These are phyloP conservation scores for Xylaria digitata DNA, from an alignment of 2,329 filamentous ascomycete genomes.

Conservation along the genomic window DNA sequence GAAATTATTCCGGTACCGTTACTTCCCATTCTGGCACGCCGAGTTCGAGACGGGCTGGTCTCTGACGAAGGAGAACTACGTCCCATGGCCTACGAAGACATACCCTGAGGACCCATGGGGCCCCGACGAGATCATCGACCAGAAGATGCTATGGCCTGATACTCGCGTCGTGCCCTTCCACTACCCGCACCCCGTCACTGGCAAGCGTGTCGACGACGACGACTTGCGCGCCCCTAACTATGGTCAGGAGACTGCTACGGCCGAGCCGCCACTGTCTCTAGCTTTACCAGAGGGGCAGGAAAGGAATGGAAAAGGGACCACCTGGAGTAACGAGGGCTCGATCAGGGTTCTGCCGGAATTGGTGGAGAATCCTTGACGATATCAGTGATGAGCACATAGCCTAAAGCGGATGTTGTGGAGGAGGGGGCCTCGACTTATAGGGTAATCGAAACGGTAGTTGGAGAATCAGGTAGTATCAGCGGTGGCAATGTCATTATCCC, in stretches of 20 bases:
- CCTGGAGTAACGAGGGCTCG: conserved; percentile 48
- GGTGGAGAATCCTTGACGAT: conserved; percentile 47
- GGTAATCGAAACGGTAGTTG: conserved; percentile 29
- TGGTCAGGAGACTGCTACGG: conserved; percentile 55
- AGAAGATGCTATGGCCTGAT: conserved; percentile 68
- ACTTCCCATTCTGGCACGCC: conserved; percentile 69
- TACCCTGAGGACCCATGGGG: conserved; percentile 63
- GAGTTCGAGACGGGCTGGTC: conserved; percentile 65
- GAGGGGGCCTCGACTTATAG: conserved; percentile 14
- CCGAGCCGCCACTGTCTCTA: conserved; percentile 57
- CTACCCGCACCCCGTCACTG: conserved; percentile 63
- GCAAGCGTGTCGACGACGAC: conserved; percentile 56
- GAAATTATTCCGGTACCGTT: conserved; percentile 65
- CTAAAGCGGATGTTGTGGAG: conserved; percentile 32
- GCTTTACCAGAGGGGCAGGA: conserved; percentile 52
- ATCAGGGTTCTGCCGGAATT: conserved; percentile 53
- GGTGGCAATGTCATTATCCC: background rate
- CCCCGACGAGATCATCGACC: conserved; percentile 64
- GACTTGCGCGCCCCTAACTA: conserved; percentile 61
- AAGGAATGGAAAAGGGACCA: conserved; percentile 50
- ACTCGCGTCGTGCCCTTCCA: conserved; percentile 66
- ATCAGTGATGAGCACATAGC: conserved; percentile 28
- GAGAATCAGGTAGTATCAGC: conserved; percentile 16
- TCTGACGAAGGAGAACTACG: conserved; percentile 64
- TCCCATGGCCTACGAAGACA: conserved; percentile 61